A percentile compares a stretch with the other conserved stretches of the same genome.
Conservation (phyloP, 169 alveolate species). For the Toxoplasma gondii region DNA sequence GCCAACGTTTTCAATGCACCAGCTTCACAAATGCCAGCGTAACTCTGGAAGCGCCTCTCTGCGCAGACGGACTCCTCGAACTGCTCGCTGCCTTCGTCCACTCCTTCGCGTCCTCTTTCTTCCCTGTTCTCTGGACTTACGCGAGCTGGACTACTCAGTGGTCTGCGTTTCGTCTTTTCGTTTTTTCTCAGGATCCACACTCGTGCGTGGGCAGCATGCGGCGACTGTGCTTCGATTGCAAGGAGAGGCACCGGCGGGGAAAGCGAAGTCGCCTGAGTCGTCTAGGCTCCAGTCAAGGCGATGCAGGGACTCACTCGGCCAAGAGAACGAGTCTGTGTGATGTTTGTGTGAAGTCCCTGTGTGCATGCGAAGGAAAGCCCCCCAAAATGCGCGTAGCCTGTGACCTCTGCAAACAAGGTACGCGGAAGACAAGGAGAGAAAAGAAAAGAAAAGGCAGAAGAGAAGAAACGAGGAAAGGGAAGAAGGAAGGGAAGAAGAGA, state of each 20-base stretch:
- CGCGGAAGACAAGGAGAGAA: neutral
- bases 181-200: neutral
- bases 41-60: too few relatives aligned
- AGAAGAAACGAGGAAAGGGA: too few relatives aligned
- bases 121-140: neutral
- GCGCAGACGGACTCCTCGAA: too few relatives aligned
- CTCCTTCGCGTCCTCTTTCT: too few relatives aligned
- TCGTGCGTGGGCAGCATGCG: neutral
- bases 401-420: slow-evolving; percentile 23
- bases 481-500: neutral
- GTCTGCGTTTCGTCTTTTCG: neutral
- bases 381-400: slow-evolving; percentile 2
- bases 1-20: too few relatives aligned
- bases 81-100: too few relatives aligned
- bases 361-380: neutral
- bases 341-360: slow-evolving; percentile 26
- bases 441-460: neutral
- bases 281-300: neutral
- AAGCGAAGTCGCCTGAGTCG: neutral
- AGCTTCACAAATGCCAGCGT: too few relatives aligned
- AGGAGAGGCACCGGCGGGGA: slow-evolving; percentile 3
- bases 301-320: neutral
- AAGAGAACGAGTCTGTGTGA: slow-evolving; percentile 22
- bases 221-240: slow-evolving; percentile 40
- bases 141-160: neutral